phyloP scores from a whole-genome alignment of 1,139 yeast species.

The Nakaseomyces delphensis region DNA sequence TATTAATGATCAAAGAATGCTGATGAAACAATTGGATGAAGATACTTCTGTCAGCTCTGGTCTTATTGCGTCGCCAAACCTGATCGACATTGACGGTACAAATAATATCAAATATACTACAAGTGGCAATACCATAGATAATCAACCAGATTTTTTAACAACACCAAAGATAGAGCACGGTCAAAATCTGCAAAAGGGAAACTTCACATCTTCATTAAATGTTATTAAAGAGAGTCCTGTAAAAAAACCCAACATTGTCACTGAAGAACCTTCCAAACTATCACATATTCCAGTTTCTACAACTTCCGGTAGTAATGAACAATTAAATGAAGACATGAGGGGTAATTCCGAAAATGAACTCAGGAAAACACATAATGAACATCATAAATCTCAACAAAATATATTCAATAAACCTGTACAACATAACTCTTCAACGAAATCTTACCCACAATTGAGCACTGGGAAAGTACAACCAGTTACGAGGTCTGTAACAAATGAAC shows the following conservation, averaged over 20 bases:
- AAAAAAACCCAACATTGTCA: neutral
- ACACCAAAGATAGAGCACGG: constrained; percentile 15
- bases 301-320: neutral
- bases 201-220: neutral
- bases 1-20: too few relatives aligned
- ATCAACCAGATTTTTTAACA: constrained; percentile 29
- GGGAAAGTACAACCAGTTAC: neutral
- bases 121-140: constrained; percentile 8
- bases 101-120: constrained; percentile 13
- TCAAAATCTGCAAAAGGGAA: neutral
- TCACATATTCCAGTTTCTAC: neutral
- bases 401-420: constrained; percentile 1
- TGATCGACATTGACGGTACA: constrained; percentile 30
- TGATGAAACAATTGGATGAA: constrained; percentile 6
- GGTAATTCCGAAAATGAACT: neutral
- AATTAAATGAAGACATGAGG: neutral
- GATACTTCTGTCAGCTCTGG: constrained; percentile 12
- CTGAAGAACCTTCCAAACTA: neutral
- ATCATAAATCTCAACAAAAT: neutral
- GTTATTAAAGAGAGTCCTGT: constrained; percentile 1
- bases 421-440: neutral
- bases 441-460: neutral
- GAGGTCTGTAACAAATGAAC: constrained; percentile 8
- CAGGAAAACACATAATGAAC: neutral
- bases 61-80: constrained; percentile 25